Evolutionary conservation across 2,329 filamentous ascomycete species (phyloP).

Genomic region (Trichoderma koningii): DNA sequence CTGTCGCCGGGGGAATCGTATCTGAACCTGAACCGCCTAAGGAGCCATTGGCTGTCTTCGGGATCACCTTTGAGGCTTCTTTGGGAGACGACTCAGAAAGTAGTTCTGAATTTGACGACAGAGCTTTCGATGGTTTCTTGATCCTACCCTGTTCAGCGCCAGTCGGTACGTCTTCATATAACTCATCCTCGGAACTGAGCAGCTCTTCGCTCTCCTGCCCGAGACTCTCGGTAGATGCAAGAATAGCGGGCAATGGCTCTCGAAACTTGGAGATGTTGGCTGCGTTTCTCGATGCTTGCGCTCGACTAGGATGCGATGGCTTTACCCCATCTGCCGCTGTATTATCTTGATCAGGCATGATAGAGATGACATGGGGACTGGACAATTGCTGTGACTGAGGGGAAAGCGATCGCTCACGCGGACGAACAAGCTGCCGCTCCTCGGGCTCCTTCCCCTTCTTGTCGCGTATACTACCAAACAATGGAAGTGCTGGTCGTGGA

Average conservation of each 20-base stretch:
- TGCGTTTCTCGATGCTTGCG: conserved; percentile 54
- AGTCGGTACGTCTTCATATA: conserved; percentile 5
- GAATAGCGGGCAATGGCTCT: conserved; percentile 69
- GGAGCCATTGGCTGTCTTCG: not conserved
- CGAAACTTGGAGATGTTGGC: conserved; percentile 60
- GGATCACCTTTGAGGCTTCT: not conserved
- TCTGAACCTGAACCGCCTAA: not conserved
- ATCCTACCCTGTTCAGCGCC: not conserved
- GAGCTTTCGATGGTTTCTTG: not conserved
- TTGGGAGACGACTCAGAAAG: not conserved
- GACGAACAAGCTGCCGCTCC: conserved; percentile 61
- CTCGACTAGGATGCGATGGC: conserved; percentile 62
- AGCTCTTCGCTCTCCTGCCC: conserved; percentile 63
- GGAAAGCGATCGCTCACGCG: conserved; percentile 33
- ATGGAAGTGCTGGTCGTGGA: conserved; percentile 71
- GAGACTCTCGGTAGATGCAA: conserved; percentile 67
- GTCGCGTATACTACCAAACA: conserved; percentile 72
- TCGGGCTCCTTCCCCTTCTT: conserved; percentile 56
- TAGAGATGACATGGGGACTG: not conserved
- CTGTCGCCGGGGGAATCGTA: not conserved
- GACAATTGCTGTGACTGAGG: conserved; percentile 3
- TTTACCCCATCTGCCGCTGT: conserved; percentile 43
- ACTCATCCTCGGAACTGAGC: conserved; percentile 40
- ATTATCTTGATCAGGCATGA: not conserved
- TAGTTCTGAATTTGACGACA: not conserved